Evolutionary conservation across 2,329 filamentous ascomycete species (phyloP), one percentile per base, ranked within the genome.

Genomic region (Leptodontidium sp.): DNA sequence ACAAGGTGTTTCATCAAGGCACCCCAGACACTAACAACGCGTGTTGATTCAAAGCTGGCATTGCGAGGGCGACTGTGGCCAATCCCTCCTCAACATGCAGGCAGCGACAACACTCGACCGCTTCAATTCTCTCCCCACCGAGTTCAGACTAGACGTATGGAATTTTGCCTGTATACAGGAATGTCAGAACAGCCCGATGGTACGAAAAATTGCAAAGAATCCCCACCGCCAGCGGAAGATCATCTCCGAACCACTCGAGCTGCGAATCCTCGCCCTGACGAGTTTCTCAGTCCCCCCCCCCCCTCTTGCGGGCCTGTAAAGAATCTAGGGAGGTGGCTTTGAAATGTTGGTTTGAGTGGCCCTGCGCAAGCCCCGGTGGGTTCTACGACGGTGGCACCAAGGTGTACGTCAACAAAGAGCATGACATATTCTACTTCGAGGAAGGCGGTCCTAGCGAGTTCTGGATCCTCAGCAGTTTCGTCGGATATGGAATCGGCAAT

Each of bases 391-490:
- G 61, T 43, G 64, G 53, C 24, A 66, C 40, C 49, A 35, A 35
- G 45, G 15, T 55, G 38, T 65, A 24, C 29, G 52, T 59, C 32
- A 58, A 26, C 63, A 58, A 65, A 9, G 52, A 43, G 15, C 24
- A 45, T 24, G 63, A 65, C 17, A 35, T 43, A 9, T 47, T 65
- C 24, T 65, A 65, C 52, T 65, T 65, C 14, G 53, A 53, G 35
- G 53, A 65, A 32, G 52, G 53, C 4, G 21, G 9, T 11, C 38
- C 32, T 21, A 29, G 9, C 3, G 53, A 65, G 15, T 65, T 65
- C 21, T 65, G 64, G 43, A 53, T 50, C 15, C 45, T 32, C 29
- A 32, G 29, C 29, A 32, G 29, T 32, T 32, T 32, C 29, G 29
- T 32, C 29, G 29, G 29, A 3, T 32, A 32, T 6, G 6, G 29